A percentile compares a stretch with the other conserved stretches of the same genome.
Conservation (phyloP, 2,329 filamentous ascomycete species). For the Paecilomyces sp. region DNA sequence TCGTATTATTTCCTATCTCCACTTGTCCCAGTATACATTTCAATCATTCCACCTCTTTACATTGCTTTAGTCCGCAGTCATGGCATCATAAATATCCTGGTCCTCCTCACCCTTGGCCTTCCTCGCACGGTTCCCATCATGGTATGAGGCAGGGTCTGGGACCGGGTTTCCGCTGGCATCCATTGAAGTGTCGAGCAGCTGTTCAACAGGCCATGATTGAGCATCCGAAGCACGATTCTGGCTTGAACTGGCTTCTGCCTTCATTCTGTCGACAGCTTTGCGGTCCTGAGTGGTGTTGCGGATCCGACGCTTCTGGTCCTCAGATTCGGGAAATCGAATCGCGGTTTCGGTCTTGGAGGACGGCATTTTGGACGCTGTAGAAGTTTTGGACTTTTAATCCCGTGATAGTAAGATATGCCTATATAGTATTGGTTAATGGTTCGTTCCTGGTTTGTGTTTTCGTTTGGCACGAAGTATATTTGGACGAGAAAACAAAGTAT, state of each 20-base stretch:
- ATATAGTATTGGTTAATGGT: not conserved
- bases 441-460: not conserved
- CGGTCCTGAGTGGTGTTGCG: constrained; percentile 16
- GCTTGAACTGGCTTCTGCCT: constrained; percentile 7
- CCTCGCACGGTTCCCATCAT: constrained; percentile 14
- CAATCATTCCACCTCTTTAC: not conserved
- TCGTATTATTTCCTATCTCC: not conserved
- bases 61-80: not conserved
- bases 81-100: constrained; percentile 19
- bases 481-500: not conserved
- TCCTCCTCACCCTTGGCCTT: constrained; percentile 14
- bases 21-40: not conserved
- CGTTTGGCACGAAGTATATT: not conserved
- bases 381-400: not conserved
- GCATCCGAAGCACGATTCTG: constrained; percentile 4
- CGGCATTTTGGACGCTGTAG: constrained; percentile 2
- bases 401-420: not conserved
- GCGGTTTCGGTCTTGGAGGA: constrained; percentile 18
- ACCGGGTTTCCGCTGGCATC: constrained; percentile 24
- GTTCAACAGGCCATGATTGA: constrained; percentile 17
- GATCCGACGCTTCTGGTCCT: constrained; percentile 14
- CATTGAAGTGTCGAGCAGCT: constrained; percentile 22
- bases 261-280: constrained; percentile 8
- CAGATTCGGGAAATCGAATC: constrained; percentile 14
- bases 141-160: constrained; percentile 17